A percentile compares a stretch with the other conserved stretches of the same genome.
Evolutionary conservation across 345 rosid genomes (phyloP).

Genomic region (Trapa bicornis): DNA sequence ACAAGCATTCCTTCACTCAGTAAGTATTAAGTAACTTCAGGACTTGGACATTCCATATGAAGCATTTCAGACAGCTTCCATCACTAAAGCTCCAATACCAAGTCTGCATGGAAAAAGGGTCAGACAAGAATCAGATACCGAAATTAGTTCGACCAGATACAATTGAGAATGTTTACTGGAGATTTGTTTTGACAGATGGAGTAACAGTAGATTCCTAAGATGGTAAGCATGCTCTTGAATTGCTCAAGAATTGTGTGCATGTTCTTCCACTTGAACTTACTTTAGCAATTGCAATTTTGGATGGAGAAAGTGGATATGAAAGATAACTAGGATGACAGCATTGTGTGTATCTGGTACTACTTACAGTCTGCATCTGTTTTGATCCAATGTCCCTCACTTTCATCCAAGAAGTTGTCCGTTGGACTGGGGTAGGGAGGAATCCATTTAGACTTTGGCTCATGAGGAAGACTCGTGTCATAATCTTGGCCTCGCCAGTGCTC

Average conservation of each 20-base stretch:
- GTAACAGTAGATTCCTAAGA: neutral
- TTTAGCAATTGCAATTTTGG: no score
- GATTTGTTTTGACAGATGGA: neutral
- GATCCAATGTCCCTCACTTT: slow-evolving; percentile 68
- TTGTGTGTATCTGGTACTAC: slow-evolving; percentile 15
- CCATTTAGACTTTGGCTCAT: slow-evolving; percentile 17
- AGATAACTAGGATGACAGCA: neutral
- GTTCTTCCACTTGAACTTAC: neutral
- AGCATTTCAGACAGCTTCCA: neutral
- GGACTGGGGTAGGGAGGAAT: slow-evolving; percentile 23
- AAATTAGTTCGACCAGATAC: neutral
- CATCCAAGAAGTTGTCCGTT: slow-evolving; percentile 21
- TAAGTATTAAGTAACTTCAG: neutral
- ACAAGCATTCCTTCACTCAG: neutral
- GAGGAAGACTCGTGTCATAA: slow-evolving; percentile 18
- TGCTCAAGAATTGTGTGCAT: no score
- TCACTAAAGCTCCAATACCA: slow-evolving; percentile 83
- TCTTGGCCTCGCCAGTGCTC: slow-evolving; percentile 17
- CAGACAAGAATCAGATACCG: slow-evolving; percentile 13
- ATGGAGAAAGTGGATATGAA: neutral
- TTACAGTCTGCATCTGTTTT: slow-evolving; percentile 88
- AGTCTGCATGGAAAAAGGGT: slow-evolving; percentile 36
- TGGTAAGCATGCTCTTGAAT: neutral
- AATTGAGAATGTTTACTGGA: no score
- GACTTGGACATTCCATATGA: neutral